Evolutionary conservation across 139 green algal genomes (phyloP).

Genomic region (Zygnema cylindricum): DNA sequence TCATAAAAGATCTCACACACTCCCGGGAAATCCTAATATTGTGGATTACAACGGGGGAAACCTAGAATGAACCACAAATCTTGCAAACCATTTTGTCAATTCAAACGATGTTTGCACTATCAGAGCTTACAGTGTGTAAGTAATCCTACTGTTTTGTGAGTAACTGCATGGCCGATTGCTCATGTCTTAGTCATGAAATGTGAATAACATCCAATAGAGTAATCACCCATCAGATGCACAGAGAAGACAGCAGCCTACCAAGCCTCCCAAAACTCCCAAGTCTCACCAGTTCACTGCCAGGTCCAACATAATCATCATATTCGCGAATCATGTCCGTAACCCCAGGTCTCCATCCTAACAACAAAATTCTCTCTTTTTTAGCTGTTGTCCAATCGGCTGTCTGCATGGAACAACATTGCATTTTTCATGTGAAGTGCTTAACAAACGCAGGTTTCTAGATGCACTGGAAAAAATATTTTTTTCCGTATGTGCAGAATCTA

Average conservation of each 20-base stretch:
- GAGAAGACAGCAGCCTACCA: too few species aligned
- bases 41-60: too few species aligned
- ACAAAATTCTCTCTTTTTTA: slow-evolving; percentile 35
- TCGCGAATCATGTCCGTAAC: slow-evolving; percentile 55
- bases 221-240: not conserved
- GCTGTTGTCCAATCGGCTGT: slow-evolving; percentile 31
- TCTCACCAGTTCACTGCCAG: slow-evolving; percentile 57
- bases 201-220: not conserved
- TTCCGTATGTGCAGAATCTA: not conserved
- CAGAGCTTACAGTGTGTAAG: too few species aligned
- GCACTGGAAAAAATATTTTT: slow-evolving; percentile 6
- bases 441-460: not conserved
- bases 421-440: too few species aligned
- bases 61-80: too few species aligned
- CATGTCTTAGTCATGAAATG: not conserved
- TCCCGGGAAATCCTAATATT: too few species aligned
- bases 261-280: too few species aligned
- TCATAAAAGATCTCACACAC: too few species aligned
- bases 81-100: too few species aligned
- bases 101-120: too few species aligned
- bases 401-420: slow-evolving; percentile 13
- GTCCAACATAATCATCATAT: slow-evolving; percentile 52
- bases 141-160: too few species aligned
- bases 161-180: not conserved
- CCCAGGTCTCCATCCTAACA: slow-evolving; percentile 45